Evolutionary conservation across 2,329 filamentous ascomycete genomes (phyloP).

Genomic region (Colletotrichum melonis): DNA sequence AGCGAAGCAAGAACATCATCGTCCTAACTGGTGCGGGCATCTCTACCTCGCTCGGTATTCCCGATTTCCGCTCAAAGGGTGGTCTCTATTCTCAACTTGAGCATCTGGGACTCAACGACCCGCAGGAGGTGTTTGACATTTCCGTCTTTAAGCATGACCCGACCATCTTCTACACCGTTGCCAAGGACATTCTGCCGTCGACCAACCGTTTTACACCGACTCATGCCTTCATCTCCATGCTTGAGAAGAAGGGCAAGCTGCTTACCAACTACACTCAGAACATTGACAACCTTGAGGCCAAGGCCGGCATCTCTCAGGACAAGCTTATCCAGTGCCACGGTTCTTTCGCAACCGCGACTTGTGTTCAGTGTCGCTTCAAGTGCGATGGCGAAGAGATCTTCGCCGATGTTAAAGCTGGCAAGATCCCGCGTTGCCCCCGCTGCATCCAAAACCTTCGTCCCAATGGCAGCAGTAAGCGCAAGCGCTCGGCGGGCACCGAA

Average conservation of each 20-base stretch:
- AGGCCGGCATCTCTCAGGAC: slow-evolving; percentile 82
- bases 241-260: slow-evolving; percentile 89
- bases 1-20: slow-evolving; percentile 83
- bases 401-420: slow-evolving; percentile 79
- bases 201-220: slow-evolving; percentile 88
- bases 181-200: slow-evolving; percentile 88
- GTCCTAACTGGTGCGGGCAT: slow-evolving; percentile 96
- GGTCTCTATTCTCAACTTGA: slow-evolving; percentile 90
- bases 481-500: slow-evolving; percentile 52
- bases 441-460: slow-evolving; percentile 70
- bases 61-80: slow-evolving; percentile 94
- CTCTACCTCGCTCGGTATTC: slow-evolving; percentile 95
- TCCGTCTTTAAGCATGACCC: slow-evolving; percentile 87
- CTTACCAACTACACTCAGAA: slow-evolving; percentile 99
- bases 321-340: slow-evolving; percentile 97
- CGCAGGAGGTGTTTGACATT: slow-evolving; percentile 97
- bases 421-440: slow-evolving; percentile 80
- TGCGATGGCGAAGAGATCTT: slow-evolving; percentile 84
- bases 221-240: slow-evolving; percentile 90
- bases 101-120: slow-evolving; percentile 81
- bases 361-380: slow-evolving; percentile 81
- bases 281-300: slow-evolving; percentile 94
- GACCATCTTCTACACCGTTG: slow-evolving; percentile 89
- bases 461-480: slow-evolving; percentile 48
- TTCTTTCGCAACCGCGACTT: slow-evolving; percentile 92